Evolutionary conservation across 148 eudicot species (phyloP).

Genomic region (Fagopyrum homotropicum): DNA sequence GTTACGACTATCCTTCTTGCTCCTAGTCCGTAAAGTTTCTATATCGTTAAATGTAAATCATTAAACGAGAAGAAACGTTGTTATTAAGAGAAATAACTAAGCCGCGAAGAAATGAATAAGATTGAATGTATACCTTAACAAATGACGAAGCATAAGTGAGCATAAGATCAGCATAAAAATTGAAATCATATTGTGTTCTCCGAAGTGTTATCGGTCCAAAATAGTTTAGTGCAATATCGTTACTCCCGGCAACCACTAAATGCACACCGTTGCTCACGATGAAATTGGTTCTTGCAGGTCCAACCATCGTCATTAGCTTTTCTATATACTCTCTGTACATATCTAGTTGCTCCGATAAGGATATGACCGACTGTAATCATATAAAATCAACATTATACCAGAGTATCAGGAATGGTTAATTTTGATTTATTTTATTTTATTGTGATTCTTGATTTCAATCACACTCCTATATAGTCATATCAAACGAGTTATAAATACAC

Average conservation of each 20-base stretch:
- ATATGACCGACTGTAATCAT: neutral
- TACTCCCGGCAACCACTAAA: neutral
- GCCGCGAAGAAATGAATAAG: neutral
- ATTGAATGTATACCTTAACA: neutral
- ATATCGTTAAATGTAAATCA: neutral
- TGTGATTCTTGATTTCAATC: too few relatives aligned
- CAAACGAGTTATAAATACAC: too few relatives aligned
- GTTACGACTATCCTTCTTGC: conserved; percentile 44
- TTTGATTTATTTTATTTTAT: too few relatives aligned
- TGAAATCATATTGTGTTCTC: neutral
- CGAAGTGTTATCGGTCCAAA: neutral
- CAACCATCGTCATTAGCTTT: conserved; percentile 4
- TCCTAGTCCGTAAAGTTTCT: conserved; percentile 51
- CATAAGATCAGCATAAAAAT: conserved; percentile 2
- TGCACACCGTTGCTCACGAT: neutral
- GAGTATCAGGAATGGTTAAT: too few relatives aligned
- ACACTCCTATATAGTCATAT: too few relatives aligned
- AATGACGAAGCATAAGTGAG: conserved; percentile 2
- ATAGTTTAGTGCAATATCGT: neutral
- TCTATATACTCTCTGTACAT: conserved; percentile 1
- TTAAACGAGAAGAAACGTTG: neutral
- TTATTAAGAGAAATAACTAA: too few relatives aligned
- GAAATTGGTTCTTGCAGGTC: neutral
- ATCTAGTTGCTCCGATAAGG: neutral
- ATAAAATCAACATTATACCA: too few relatives aligned